Percentiles rank a stretch among this genome's conserved stretches.
Evolutionary conservation across 306 rosid species (phyloP).

Genomic region (Sicyos baderoa): DNA sequence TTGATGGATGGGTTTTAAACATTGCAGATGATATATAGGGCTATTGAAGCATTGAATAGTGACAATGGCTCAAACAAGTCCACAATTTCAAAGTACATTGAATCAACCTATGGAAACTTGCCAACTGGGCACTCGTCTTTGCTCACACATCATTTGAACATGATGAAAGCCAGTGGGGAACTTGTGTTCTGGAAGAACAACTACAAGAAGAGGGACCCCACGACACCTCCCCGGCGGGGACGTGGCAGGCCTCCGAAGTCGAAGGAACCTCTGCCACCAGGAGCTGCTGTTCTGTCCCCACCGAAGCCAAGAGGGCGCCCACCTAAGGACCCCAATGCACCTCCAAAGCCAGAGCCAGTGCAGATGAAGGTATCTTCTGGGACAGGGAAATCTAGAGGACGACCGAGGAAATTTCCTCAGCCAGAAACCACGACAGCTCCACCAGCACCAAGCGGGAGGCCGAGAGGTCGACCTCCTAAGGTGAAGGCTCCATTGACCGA

Average conservation of each 20-base stretch:
- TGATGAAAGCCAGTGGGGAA: constrained; percentile 53
- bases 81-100: constrained; percentile 64
- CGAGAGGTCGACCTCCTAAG: constrained; percentile 81
- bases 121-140: constrained; percentile 55
- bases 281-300: constrained; percentile 13
- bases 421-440: constrained; percentile 13
- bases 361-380: constrained; percentile 28
- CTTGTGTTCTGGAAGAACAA: constrained; percentile 64
- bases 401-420: constrained; percentile 58
- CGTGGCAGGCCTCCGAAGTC: constrained; percentile 73
- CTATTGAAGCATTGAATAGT: constrained; percentile 46
- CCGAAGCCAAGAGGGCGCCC: constrained; percentile 72
- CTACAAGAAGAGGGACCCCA: constrained; percentile 48
- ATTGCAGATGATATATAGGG: constrained; percentile 59
- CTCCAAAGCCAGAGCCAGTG: constrained; percentile 24
- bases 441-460: constrained; percentile 33
- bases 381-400: constrained; percentile 54
- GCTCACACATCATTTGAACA: constrained; percentile 52
- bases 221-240: constrained; percentile 62
- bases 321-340: constrained; percentile 56
- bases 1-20: background rate
- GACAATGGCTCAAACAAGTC: constrained; percentile 65
- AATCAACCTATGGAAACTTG: constrained; percentile 56
- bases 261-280: constrained; percentile 29
- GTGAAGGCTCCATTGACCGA: constrained; percentile 48